These are phyloP conservation scores for Starmerella apicola DNA, from an alignment of 805 yeast species.

Conservation along the genomic window DNA sequence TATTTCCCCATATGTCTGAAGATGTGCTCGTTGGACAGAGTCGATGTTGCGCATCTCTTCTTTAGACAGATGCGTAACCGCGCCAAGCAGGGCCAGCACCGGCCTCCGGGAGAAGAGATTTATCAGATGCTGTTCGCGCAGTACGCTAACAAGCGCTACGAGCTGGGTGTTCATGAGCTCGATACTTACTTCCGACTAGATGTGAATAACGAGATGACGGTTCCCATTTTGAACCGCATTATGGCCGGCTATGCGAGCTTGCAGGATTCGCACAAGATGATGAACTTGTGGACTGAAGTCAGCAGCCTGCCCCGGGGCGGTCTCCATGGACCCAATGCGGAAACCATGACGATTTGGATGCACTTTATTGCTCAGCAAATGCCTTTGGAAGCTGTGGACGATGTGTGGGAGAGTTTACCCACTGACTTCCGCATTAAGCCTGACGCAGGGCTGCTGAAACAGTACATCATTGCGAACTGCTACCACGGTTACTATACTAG, in stretches of 20 bases:
- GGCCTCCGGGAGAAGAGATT: constrained; percentile 43
- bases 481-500: constrained; percentile 47
- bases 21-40: constrained; percentile 41
- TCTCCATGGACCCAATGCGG: constrained; percentile 37
- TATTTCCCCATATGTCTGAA: constrained; percentile 47
- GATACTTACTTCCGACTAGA: constrained; percentile 58
- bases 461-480: constrained; percentile 57
- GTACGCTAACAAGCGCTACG: constrained; percentile 47
- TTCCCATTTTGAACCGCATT: constrained; percentile 46
- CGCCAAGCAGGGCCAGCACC: constrained; percentile 37
- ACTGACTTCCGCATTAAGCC: constrained; percentile 40
- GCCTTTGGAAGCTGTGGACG: constrained; percentile 42
- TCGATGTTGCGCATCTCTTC: constrained; percentile 49
- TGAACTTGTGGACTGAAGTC: constrained; percentile 50
- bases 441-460: constrained; percentile 40
- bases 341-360: constrained; percentile 55
- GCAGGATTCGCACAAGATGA: constrained; percentile 41
- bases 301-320: constrained; percentile 41
- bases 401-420: constrained; percentile 50
- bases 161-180: constrained; percentile 52
- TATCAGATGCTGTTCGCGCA: constrained; percentile 48
- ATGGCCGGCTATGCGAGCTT: constrained; percentile 52
- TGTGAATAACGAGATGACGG: constrained; percentile 40
- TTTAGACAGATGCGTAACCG: constrained; percentile 48
- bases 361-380: constrained; percentile 43